Percentiles rank a stretch among this genome's conserved stretches.
These are phyloP conservation scores for Paramyrothecium sp. DNA, from an alignment of 2,329 filamentous ascomycete genomes.

Conservation along the genomic window DNA sequence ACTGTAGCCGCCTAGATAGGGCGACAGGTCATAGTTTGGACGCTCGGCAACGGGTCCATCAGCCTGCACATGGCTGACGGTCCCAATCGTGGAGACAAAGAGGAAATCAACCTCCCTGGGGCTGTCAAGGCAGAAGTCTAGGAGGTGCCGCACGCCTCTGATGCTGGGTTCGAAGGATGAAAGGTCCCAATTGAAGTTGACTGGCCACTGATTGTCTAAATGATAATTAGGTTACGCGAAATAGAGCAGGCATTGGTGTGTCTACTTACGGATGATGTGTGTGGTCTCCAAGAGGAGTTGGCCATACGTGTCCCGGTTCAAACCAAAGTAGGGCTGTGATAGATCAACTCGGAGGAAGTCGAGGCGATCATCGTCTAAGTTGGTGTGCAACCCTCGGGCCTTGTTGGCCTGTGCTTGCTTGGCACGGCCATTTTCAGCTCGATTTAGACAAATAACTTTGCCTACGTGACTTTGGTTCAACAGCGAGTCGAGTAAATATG, in stretches of 20 bases:
- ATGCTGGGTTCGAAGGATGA: constrained; percentile 2
- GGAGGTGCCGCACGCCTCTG: not conserved
- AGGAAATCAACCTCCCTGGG: not conserved
- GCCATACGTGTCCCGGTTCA: not conserved
- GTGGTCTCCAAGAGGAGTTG: no score
- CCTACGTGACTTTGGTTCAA: no score
- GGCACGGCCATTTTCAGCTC: not conserved
- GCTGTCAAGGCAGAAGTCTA: not conserved
- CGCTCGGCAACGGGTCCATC: not conserved
- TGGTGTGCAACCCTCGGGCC: not conserved
- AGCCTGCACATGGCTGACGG: not conserved
- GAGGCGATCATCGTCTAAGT: not conserved
- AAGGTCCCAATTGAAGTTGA: constrained; percentile 2
- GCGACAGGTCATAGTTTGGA: not conserved
- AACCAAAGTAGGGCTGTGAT: not conserved
- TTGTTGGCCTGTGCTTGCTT: not conserved
- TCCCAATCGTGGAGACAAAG: constrained; percentile 1
- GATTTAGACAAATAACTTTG: not conserved
- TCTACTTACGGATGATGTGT: no score
- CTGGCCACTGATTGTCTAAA: constrained; percentile 4
- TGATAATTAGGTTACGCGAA: not conserved
- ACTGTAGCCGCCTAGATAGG: not conserved
- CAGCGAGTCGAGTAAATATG: no score
- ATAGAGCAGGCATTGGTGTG: no score
- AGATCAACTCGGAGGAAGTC: not conserved